These are phyloP conservation scores for Talaromyces sp. DNA, from an alignment of 2,329 filamentous ascomycete species.

Conservation along the genomic window DNA sequence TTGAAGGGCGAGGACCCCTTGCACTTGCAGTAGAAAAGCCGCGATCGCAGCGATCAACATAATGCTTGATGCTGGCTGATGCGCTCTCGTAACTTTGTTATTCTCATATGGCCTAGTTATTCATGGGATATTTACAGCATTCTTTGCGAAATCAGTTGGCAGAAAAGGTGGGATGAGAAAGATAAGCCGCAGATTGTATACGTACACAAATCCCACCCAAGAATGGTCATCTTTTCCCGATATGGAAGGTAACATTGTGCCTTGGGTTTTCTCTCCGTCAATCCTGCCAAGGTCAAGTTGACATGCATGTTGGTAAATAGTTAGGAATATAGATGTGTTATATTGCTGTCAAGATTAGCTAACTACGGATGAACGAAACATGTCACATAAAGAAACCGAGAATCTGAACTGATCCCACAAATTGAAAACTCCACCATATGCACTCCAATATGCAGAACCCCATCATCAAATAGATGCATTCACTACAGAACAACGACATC, in stretches of 20 bases:
- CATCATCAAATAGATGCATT: no score
- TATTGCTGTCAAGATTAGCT: not conserved
- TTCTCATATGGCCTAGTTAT: not conserved
- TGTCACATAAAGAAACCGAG: not conserved
- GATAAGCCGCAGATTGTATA: not conserved
- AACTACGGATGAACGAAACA: not conserved
- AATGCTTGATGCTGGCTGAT: not conserved
- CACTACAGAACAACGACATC: no score
- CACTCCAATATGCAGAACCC: not conserved
- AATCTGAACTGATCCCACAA: not conserved
- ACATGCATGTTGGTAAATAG: not conserved
- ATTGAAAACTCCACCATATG: not conserved
- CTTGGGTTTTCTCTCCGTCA: not conserved
- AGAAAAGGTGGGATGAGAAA: not conserved
- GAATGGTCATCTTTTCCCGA: constrained; percentile 8
- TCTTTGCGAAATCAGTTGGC: no score
- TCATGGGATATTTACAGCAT: not conserved
- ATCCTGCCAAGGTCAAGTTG: not conserved
- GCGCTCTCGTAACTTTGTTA: not conserved
- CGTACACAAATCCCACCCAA: not conserved
- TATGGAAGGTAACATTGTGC: constrained; percentile 8
- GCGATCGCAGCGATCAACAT: constrained; percentile 6
- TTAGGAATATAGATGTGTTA: not conserved
- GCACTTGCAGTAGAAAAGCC: constrained; percentile 2
- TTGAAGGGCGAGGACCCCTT: constrained; percentile 9